Conservation (phyloP, 495 filamentous ascomycete genomes). For the Cercophora sp. region DNA sequence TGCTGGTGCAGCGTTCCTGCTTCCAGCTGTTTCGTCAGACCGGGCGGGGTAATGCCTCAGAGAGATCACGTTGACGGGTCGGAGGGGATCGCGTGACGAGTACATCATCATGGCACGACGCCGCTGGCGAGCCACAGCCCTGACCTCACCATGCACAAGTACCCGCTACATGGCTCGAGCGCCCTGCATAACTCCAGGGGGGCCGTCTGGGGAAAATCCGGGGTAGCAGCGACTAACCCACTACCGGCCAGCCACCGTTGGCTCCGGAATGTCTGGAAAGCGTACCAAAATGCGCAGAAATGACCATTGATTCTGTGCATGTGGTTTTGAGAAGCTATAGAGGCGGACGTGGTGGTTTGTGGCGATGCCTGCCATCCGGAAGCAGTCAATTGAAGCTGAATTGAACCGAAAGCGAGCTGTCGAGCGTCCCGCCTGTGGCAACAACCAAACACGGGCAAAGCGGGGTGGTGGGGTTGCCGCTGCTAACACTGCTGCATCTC, state of each 20-base stretch:
- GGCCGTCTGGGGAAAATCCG: constrained; percentile 22
- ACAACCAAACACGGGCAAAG: not conserved
- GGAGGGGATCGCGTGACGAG: constrained; percentile 32
- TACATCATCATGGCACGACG: constrained; percentile 35
- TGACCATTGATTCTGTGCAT: too few relatives aligned
- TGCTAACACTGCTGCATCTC: too few relatives aligned
- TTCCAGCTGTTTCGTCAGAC: constrained; percentile 29
- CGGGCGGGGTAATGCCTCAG: constrained; percentile 36
- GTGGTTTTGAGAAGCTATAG: too few relatives aligned
- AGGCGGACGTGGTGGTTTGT: not conserved
- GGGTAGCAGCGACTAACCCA: constrained; percentile 16
- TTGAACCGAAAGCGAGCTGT: not conserved
- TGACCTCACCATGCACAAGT: constrained; percentile 15
- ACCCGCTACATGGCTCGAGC: constrained; percentile 24
- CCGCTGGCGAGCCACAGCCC: constrained; percentile 16
- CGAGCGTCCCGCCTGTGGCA: not conserved
- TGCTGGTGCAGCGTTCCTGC: constrained; percentile 23
- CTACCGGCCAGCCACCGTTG: not conserved
- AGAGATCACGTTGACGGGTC: constrained; percentile 28
- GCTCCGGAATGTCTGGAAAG: too few relatives aligned
- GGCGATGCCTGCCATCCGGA: not conserved
- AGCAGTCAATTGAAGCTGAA: not conserved
- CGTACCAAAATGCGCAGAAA: too few relatives aligned
- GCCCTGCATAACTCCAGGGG: constrained; percentile 19
- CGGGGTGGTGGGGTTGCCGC: not conserved